phyloP scores from a whole-genome alignment of 2,329 filamentous ascomycete species.

The Biscogniauxia mediterranea region DNA sequence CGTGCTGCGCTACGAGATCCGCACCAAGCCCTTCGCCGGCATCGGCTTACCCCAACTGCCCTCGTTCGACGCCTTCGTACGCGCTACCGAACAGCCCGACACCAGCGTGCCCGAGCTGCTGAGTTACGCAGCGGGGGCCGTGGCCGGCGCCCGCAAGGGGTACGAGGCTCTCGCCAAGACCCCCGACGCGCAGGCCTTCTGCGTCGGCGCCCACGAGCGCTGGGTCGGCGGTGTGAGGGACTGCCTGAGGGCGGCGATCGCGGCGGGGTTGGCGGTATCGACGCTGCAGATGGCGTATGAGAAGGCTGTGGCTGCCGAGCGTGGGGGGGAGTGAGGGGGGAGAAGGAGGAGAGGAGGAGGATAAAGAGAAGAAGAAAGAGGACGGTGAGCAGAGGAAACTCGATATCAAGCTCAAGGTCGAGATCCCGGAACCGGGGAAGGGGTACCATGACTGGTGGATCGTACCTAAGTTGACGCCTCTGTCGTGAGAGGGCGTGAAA shows the following conservation, averaged over 20 bases:
- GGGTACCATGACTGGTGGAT: slow-evolving; percentile 66
- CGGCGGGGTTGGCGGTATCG: slow-evolving; percentile 62
- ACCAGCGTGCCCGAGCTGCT: slow-evolving; percentile 41
- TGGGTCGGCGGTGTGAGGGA: slow-evolving; percentile 62
- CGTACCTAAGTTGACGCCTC: slow-evolving; percentile 49
- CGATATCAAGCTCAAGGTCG: slow-evolving; percentile 39
- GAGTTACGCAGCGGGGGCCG: slow-evolving; percentile 44
- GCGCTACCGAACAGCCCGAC: slow-evolving; percentile 41
- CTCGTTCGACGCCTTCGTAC: slow-evolving; percentile 58
- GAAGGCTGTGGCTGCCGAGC: slow-evolving; percentile 15
- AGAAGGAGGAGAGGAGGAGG: slow-evolving; percentile 14
- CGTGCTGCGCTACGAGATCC: slow-evolving; percentile 71
- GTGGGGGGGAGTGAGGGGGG: slow-evolving; percentile 14
- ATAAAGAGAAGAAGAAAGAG: slow-evolving; percentile 5
- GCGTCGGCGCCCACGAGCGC: slow-evolving; percentile 55
- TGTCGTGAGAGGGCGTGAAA: slow-evolving; percentile 6
- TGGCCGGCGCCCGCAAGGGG: slow-evolving; percentile 50
- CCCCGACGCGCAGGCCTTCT: slow-evolving; percentile 51
- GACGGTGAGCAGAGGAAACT: slow-evolving; percentile 7
- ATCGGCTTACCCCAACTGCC: slow-evolving; percentile 69
- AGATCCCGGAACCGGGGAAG: slow-evolving; percentile 52
- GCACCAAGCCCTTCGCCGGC: slow-evolving; percentile 78
- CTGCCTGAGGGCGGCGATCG: slow-evolving; percentile 68
- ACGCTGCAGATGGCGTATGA: slow-evolving; percentile 53
- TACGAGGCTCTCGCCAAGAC: slow-evolving; percentile 57